A percentile compares a stretch with the other conserved stretches of the same genome.
phyloP scores from a whole-genome alignment of 768 basidiomycete species.

The Mycena galopus region DNA sequence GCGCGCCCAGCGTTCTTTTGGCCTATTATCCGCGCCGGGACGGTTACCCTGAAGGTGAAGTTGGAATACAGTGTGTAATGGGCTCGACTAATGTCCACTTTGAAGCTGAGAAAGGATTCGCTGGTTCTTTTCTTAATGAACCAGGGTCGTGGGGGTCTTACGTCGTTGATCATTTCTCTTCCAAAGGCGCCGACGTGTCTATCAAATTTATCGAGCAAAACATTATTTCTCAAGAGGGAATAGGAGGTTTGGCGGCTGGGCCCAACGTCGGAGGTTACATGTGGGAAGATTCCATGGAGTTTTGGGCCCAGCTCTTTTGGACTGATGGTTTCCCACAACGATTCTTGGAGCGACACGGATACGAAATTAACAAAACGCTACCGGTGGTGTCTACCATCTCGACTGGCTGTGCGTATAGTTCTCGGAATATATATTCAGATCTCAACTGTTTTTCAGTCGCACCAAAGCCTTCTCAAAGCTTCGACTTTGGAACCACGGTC shows the following conservation, averaged over 20 bases:
- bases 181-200: slow-evolving; percentile 29
- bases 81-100: neutral
- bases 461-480: slow-evolving; percentile 21
- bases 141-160: slow-evolving; percentile 36
- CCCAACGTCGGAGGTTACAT: slow-evolving; percentile 34
- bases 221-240: slow-evolving; percentile 25
- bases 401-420: slow-evolving; percentile 16
- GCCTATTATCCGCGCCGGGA: slow-evolving; percentile 35
- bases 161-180: slow-evolving; percentile 35
- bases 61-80: neutral
- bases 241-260: slow-evolving; percentile 22
- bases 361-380: slow-evolving; percentile 36
- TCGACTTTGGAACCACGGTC: slow-evolving; percentile 31
- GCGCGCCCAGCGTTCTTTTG: slow-evolving; percentile 28
- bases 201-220: slow-evolving; percentile 32
- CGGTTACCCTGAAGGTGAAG: slow-evolving; percentile 32
- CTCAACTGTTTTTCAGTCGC: neutral
- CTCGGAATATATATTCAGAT: neutral
- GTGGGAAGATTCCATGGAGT: slow-evolving; percentile 39
- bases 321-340: slow-evolving; percentile 30
- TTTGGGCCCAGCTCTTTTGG: slow-evolving; percentile 33
- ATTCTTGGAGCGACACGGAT: slow-evolving; percentile 36
- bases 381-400: slow-evolving; percentile 28
- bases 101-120: slow-evolving; percentile 14
- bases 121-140: slow-evolving; percentile 19